A percentile compares a stretch with the other conserved stretches of the same genome.
Conservation (phyloP, 805 yeast genomes). For the Cyberlindnera veronae region DNA sequence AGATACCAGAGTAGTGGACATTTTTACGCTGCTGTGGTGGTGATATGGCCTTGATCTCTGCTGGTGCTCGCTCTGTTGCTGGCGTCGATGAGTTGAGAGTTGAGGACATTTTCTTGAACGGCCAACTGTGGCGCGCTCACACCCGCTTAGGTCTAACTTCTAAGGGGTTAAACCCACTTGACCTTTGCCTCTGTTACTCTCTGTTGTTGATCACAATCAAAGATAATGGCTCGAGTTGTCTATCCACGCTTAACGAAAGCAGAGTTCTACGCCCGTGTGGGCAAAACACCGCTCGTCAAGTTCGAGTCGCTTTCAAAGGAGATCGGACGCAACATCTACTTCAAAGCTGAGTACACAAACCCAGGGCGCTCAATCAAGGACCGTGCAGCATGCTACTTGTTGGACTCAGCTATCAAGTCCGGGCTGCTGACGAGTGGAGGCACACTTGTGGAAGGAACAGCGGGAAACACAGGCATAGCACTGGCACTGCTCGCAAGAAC, state of each 20-base stretch:
- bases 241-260: too few species aligned
- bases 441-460: constrained; percentile 74
- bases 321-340: constrained; percentile 72
- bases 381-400: constrained; percentile 69
- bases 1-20: constrained; percentile 29
- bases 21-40: too few species aligned
- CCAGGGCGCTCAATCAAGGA: constrained; percentile 88
- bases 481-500: constrained; percentile 58
- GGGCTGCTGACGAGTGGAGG: constrained; percentile 62
- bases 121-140: too few species aligned
- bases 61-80: too few species aligned
- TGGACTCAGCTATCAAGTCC: constrained; percentile 50
- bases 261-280: constrained; percentile 36
- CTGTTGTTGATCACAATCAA: too few species aligned
- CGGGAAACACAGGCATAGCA: constrained; percentile 84
- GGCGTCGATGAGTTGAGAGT: neutral
- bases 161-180: too few species aligned
- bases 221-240: too few species aligned
- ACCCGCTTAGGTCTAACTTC: too few species aligned
- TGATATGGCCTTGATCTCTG: too few species aligned
- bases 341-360: constrained; percentile 66
- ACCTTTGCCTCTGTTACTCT: too few species aligned
- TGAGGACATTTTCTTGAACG: neutral
- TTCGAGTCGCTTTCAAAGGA: constrained; percentile 54
- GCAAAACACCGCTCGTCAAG: constrained; percentile 70